Evolutionary conservation across 2,329 filamentous ascomycete genomes (phyloP), one percentile per base, ranked within the genome.

Genomic region (Mycosphaerelloides madeirae): DNA sequence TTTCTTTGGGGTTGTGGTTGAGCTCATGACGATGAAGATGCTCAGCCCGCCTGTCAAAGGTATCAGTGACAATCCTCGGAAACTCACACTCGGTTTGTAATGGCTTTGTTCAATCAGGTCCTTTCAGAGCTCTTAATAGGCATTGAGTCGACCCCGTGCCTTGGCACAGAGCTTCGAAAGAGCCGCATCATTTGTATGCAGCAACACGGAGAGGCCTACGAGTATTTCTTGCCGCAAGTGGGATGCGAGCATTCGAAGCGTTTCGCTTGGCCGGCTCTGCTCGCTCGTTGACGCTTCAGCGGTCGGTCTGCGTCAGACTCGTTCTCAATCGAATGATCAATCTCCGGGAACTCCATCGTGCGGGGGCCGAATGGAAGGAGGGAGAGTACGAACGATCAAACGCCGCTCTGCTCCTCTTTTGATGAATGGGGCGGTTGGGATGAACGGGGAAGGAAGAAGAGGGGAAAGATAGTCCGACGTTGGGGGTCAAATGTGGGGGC

Each of bases 11-110:
- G 45, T 86, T 84, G 69, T 96, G 91, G 64, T 96, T 96, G 53
- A 96, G 71, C 69, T 95, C 88, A 67, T 96, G 90, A 31, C 90
- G 83, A 68, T 95, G 94, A 71, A 96, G 73, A 71, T 96, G 90
- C 68, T 96, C 90, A 4, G 89, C 90, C 64, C 90, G 80, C 16
- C 49, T 51, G 32, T n/a, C 29, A 19, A 32, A 29, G 37, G 29
- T 37, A 28, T 35, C 14, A 19, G 25, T 31, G 12, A 18, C 13
- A 14, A n/a, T 9, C 22, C 9, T 5, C 31, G 16, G 8, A 16
- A 13, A 22, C 18, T 9, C 14, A 14, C 16, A 20, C 12, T 11
- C 16, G n/a, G n/a, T n/a, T n/a, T n/a, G n/a, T n/a, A 20, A 9
- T 6, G 22, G 22, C 22, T 25, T 25, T 25, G 19, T 31, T n/a